A percentile compares a stretch with the other conserved stretches of the same genome.
Conservation (phyloP, 192 early-diverging fungal species). For the Coemansia sp. region DNA sequence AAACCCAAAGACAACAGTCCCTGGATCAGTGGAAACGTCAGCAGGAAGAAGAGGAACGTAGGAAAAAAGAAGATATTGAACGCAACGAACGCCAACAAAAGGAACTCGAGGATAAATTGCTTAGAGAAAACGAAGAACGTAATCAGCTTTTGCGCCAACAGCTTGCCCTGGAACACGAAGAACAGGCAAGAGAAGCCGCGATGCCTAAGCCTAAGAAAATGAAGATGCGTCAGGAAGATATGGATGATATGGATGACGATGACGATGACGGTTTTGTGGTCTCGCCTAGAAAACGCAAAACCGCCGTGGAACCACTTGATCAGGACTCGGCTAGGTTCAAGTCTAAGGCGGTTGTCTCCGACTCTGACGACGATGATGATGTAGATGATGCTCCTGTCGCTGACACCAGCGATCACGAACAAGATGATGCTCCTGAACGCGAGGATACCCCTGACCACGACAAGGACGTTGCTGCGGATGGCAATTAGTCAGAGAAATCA, state of each 20-base stretch:
- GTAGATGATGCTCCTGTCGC: background rate
- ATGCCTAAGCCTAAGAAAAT: slow-evolving; percentile 2
- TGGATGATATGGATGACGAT: slow-evolving; percentile 1
- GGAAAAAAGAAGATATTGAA: slow-evolving; percentile 39
- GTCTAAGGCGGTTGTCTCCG: slow-evolving; percentile 34
- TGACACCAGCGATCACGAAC: background rate
- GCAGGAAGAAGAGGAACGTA: slow-evolving; percentile 53
- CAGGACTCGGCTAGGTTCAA: slow-evolving; percentile 16
- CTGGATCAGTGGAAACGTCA: slow-evolving; percentile 59
- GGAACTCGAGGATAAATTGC: slow-evolving; percentile 21
- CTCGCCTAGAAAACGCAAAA: too few species aligned
- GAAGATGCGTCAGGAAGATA: background rate
- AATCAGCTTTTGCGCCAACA: slow-evolving; percentile 50
- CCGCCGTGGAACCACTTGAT: too few species aligned
- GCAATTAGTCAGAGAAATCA: too few species aligned
- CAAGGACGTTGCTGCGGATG: background rate
- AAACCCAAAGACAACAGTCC: slow-evolving; percentile 55
- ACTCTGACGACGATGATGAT: slow-evolving; percentile 12
- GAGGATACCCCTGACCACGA: background rate
- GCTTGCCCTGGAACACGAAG: slow-evolving; percentile 32
- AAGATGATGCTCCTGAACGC: background rate
- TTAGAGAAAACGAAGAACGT: slow-evolving; percentile 49
- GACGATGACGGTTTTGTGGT: background rate
- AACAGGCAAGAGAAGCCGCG: background rate
- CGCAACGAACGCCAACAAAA: slow-evolving; percentile 14